phyloP scores from a whole-genome alignment of 1,139 yeast genomes.

The Suhomyces kunorum region DNA sequence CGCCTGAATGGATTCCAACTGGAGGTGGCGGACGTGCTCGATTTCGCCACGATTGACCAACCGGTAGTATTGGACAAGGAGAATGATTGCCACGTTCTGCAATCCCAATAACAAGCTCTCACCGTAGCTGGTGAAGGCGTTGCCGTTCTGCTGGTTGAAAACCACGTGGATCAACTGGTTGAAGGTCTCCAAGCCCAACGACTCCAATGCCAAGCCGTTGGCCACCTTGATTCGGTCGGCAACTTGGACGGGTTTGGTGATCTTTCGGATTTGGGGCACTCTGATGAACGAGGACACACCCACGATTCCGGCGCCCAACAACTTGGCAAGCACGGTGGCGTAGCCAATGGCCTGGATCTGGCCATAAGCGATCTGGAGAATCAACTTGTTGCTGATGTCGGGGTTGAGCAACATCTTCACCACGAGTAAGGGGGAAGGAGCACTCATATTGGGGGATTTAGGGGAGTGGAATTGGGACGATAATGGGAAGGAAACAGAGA shows the following conservation, averaged over 20 bases:
- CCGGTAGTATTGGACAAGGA: conserved; percentile 41
- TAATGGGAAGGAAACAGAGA: background rate
- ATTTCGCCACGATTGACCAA: conserved; percentile 25
- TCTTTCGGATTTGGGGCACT: conserved; percentile 46
- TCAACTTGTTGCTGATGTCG: conserved; percentile 41
- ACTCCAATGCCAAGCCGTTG: conserved; percentile 40
- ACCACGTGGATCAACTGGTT: conserved; percentile 44
- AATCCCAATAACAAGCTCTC: conserved; percentile 44
- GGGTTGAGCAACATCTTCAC: conserved; percentile 42
- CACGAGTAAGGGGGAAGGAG: conserved; percentile 20
- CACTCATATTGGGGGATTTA: conserved; percentile 6
- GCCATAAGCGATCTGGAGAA: conserved; percentile 41
- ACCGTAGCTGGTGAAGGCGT: conserved; percentile 45
- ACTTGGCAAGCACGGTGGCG: conserved; percentile 36
- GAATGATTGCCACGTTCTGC: conserved; percentile 41
- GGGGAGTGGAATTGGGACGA: background rate
- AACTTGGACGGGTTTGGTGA: conserved; percentile 32
- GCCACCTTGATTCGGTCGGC: conserved; percentile 35
- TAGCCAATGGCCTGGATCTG: conserved; percentile 41
- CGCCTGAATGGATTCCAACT: conserved; percentile 19
- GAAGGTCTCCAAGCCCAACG: conserved; percentile 41
- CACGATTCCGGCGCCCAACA: conserved; percentile 40
- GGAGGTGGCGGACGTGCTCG: conserved; percentile 15
- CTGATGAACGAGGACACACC: conserved; percentile 45
- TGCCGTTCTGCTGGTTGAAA: conserved; percentile 39